Percentiles rank a stretch among this genome's conserved stretches.
These are phyloP conservation scores for Cynara cardunculus DNA, from an alignment of 129 eudicot species.

Conservation along the genomic window DNA sequence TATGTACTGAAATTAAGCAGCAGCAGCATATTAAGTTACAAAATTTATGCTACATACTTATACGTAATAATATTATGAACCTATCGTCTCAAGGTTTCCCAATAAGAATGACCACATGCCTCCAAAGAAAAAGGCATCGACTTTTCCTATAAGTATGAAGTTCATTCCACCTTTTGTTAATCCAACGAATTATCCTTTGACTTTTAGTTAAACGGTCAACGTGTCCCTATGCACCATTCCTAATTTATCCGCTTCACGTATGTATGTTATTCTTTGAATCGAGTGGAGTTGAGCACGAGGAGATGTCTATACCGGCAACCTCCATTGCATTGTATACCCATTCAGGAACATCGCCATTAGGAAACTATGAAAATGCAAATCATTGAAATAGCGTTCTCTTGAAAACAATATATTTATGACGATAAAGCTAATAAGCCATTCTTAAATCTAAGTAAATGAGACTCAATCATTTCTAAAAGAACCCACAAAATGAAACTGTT, in stretches of 20 bases:
- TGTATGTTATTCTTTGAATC: conserved; percentile 6
- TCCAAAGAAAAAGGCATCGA: no score
- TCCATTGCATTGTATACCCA: conserved; percentile 99
- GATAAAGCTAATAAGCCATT: not conserved
- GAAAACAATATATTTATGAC: not conserved
- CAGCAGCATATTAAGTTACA: conserved; percentile 52
- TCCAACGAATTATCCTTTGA: not conserved
- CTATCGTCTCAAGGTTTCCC: not conserved
- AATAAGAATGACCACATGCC: no score
- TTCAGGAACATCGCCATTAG: conserved; percentile 81
- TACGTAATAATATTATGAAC: not conserved
- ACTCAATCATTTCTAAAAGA: not conserved
- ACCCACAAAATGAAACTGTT: not conserved
- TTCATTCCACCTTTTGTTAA: not conserved
- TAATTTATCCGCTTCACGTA: not conserved
- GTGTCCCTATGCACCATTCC: not conserved
- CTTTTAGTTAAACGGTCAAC: not conserved
- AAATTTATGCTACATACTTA: conserved; percentile 47
- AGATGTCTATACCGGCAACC: conserved; percentile 92
- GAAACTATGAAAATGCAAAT: conserved; percentile 54
- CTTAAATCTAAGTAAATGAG: not conserved
- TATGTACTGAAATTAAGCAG: not conserved
- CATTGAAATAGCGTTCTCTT: not conserved
- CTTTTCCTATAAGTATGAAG: not conserved
- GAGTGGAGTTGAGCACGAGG: conserved; percentile 57